Evolutionary conservation across 495 filamentous ascomycete species (phyloP).

Genomic region (Podospora didyma): DNA sequence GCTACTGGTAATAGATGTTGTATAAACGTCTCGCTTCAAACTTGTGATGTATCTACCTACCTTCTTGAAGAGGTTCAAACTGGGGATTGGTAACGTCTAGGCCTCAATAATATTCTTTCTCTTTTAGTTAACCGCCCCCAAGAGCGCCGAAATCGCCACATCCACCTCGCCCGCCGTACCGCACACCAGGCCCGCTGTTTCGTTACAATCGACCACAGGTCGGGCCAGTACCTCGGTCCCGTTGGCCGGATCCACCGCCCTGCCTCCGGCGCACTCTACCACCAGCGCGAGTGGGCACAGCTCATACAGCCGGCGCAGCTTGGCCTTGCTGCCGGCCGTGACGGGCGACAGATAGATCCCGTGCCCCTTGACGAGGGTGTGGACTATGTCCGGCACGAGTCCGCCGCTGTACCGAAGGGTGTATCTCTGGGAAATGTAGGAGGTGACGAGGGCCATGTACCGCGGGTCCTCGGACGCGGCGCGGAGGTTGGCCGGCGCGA

Average conservation of each 20-base stretch:
- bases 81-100: too few species aligned
- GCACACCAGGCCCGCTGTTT: slow-evolving; percentile 46
- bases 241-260: slow-evolving; percentile 38
- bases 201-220: slow-evolving; percentile 34
- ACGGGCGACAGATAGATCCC: slow-evolving; percentile 50
- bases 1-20: too few species aligned
- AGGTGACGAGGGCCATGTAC: slow-evolving; percentile 40
- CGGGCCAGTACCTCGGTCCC: slow-evolving; percentile 36
- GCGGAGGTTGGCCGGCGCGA: slow-evolving; percentile 52
- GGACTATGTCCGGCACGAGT: slow-evolving; percentile 50
- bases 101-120: too few species aligned
- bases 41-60: too few species aligned
- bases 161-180: slow-evolving; percentile 45
- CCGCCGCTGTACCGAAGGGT: slow-evolving; percentile 51
- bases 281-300: slow-evolving; percentile 46
- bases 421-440: slow-evolving; percentile 39
- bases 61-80: too few species aligned
- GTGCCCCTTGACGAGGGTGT: slow-evolving; percentile 48
- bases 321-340: slow-evolving; percentile 39
- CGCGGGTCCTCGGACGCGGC: slow-evolving; percentile 36
- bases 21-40: too few species aligned
- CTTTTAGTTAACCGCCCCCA: too few species aligned
- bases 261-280: slow-evolving; percentile 49
- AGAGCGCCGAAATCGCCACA: neutral
- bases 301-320: slow-evolving; percentile 49